A percentile compares a stretch with the other conserved stretches of the same genome.
Conservation (phyloP, 2,329 filamentous ascomycete species). For the Claviceps africana region DNA sequence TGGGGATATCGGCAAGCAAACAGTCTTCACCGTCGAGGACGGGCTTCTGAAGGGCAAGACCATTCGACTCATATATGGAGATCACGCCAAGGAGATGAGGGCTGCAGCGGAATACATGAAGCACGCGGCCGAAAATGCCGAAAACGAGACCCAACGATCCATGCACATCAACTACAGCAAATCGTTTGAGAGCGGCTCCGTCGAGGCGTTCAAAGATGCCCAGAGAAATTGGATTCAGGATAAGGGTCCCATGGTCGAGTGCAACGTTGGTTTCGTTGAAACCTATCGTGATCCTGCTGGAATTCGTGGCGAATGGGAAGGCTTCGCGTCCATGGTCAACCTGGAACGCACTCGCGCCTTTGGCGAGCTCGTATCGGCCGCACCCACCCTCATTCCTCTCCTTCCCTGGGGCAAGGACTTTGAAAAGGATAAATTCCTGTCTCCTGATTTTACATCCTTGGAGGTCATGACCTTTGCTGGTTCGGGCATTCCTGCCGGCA, state of each 20-base stretch:
- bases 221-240: constrained; percentile 74
- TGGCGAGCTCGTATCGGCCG: constrained; percentile 66
- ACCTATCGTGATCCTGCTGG: constrained; percentile 75
- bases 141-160: constrained; percentile 59
- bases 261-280: constrained; percentile 73
- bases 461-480: constrained; percentile 71
- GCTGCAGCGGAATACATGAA: constrained; percentile 52
- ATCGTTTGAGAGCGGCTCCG: constrained; percentile 60
- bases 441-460: constrained; percentile 88
- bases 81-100: constrained; percentile 58
- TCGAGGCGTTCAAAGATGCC: constrained; percentile 66
- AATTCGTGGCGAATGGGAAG: constrained; percentile 72
- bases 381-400: constrained; percentile 72
- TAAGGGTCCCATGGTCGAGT: constrained; percentile 66
- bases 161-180: constrained; percentile 63
- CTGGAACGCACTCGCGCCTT: constrained; percentile 82
- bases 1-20: constrained; percentile 54
- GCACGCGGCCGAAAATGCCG: constrained; percentile 53
- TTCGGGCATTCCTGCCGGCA: constrained; percentile 53
- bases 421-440: constrained; percentile 91
- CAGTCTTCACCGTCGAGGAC: constrained; percentile 43
- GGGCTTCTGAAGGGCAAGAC: constrained; percentile 52
- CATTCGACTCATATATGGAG: constrained; percentile 59
- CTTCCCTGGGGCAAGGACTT: constrained; percentile 81
- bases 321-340: constrained; percentile 75